These are phyloP conservation scores for Panaeolus papilionaceus DNA, from an alignment of 768 basidiomycete species.

Conservation along the genomic window DNA sequence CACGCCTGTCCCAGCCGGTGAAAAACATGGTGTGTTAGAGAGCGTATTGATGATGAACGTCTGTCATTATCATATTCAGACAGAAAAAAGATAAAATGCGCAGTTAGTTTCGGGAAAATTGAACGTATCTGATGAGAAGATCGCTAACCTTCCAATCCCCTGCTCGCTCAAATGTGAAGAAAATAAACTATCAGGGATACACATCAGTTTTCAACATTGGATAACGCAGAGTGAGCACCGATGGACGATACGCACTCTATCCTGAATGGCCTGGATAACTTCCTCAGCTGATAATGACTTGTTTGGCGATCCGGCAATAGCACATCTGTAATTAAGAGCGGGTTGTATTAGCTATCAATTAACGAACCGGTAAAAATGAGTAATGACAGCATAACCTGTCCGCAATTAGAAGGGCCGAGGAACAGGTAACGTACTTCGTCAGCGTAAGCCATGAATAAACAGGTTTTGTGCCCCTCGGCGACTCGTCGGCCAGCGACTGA, in stretches of 20 bases:
- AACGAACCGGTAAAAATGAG: background rate
- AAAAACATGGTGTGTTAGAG: slow-evolving; percentile 23
- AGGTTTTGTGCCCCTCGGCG: slow-evolving; percentile 3
- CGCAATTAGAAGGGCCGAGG: background rate
- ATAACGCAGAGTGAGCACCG: background rate
- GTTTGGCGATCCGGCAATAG: slow-evolving; percentile 19
- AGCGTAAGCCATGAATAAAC: slow-evolving; percentile 12
- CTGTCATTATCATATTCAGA: slow-evolving; percentile 14
- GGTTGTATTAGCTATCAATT: background rate
- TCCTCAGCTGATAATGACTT: slow-evolving; percentile 19
- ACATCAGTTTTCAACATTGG: background rate
- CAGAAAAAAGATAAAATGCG: slow-evolving; percentile 11
- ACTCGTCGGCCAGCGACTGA: slow-evolving; percentile 12
- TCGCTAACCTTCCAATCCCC: slow-evolving; percentile 6
- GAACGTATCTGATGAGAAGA: background rate
- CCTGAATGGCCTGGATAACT: slow-evolving; percentile 20
- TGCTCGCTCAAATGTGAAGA: slow-evolving; percentile 15
- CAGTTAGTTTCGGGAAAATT: background rate
- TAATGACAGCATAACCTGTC: background rate
- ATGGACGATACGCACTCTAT: slow-evolving; percentile 15
- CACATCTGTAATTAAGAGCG: slow-evolving; percentile 3
- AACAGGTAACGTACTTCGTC: background rate
- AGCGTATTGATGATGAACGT: slow-evolving; percentile 21
- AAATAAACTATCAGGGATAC: slow-evolving; percentile 7
- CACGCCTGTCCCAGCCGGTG: slow-evolving; percentile 14